phyloP scores from a whole-genome alignment of 495 filamentous ascomycete species.

The Aspergillus baeticus region DNA sequence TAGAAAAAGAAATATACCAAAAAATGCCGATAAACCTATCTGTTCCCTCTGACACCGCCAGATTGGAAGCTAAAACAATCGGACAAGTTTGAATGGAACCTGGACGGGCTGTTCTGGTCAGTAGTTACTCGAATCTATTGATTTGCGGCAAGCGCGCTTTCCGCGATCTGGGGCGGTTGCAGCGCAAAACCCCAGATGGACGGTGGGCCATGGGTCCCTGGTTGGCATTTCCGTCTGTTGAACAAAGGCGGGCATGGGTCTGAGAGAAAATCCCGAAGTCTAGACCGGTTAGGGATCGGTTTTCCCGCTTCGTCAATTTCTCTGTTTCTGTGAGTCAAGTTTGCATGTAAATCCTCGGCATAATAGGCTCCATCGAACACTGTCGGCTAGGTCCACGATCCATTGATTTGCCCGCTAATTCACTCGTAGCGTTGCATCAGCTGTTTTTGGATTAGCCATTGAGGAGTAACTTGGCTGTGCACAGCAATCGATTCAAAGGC shows the following conservation, averaged over 20 bases:
- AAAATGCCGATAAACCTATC: constrained; percentile 5
- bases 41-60: constrained; percentile 18
- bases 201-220: constrained; percentile 6
- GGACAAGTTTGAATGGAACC: constrained; percentile 1
- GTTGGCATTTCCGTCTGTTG: background rate
- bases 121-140: background rate
- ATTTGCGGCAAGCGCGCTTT: constrained; percentile 48
- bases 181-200: constrained; percentile 38
- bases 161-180: constrained; percentile 40
- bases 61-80: background rate
- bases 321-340: constrained; percentile 3
- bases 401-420: constrained; percentile 10
- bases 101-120: background rate
- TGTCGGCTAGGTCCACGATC: constrained; percentile 3
- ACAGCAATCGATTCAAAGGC: constrained; percentile 10
- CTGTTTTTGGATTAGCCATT: constrained; percentile 5
- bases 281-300: constrained; percentile 19
- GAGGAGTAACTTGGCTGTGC: constrained; percentile 15
- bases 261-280: constrained; percentile 12
- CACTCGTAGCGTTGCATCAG: constrained; percentile 16
- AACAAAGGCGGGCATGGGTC: background rate
- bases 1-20: constrained; percentile 8
- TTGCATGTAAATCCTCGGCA: constrained; percentile 14
- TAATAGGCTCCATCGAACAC: constrained; percentile 7
- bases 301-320: constrained; percentile 7